Evolutionary conservation across 1,139 yeast species (phyloP), one percentile per base, ranked within the genome.

Genomic region (Saccharomyces pastorianus): DNA sequence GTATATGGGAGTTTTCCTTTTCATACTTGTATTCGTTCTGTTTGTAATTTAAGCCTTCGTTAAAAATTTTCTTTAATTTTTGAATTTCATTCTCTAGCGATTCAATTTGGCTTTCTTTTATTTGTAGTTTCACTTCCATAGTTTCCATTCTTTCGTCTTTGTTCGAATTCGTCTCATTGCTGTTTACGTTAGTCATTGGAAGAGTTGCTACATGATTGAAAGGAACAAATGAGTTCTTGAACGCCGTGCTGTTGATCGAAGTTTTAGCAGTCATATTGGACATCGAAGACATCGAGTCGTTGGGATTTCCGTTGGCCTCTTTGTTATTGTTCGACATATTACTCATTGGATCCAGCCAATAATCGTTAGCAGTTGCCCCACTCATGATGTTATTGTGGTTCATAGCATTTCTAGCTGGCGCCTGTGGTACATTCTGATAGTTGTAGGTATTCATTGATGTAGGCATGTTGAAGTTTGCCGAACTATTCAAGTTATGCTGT

Each of bases 21-120:
- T 53, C 53, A 9, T 48, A 28, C 34, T 51, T 54, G 26, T 46
- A 46, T 31, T 54, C 60, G 13, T 53, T 54, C 34, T 61, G 61
- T 48, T 61, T 60, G 42, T 54, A 56, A 32, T 52, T 55, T 25
- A 61, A 46, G 5, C 64, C 60, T 31, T 60, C 58, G 11, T 60
- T 58, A 32, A 67, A 57, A 9, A 60, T 48, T 13, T 48, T 58
- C 47, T 67, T 70, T 49, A 73, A 52, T 50, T 62, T 65, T 48
- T 66, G 66, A 9, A 74, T 66, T 53, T 75, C 77, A 26, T 59
- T 61, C 53, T 73, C 75, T 41, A 74, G 55, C 0, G 71, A 64
- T 51, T 73, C 74, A 31, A 74, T 69, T 53, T 72, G 75, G 1
- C 71, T 65, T 34, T 75, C 76, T 57, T 73, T 75, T 29, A 73